Evolutionary conservation across 2,329 filamentous ascomycete species (phyloP), one percentile per base, ranked within the genome.

Genomic region (Aspergillus ochraceoroseus): DNA sequence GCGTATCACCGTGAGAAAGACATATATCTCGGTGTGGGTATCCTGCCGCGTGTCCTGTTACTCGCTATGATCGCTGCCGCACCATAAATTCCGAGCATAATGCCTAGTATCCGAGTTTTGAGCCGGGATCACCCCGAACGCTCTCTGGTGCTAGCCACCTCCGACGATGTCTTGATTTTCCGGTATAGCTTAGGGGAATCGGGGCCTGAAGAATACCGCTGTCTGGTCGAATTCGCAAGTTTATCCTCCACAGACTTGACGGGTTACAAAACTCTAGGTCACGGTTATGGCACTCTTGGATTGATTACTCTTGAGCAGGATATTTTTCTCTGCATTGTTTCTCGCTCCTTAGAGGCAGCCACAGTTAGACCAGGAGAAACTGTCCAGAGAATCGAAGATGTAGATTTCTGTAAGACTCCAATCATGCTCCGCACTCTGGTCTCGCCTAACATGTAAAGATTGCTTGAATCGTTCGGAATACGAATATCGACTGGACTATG

Each of bases 321-420:
- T 69, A 82, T 95, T 9, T 96, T 96, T 62, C 72, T 96, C 11
- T 92, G 88, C 46, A 84, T 95, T 42, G 85, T 96, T 38, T 94
- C 85, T 18, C 79, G 81, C 31, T 84, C 87, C 25, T 76, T 79
- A 13, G 80, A 82, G 47, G 87, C 89, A 4, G 90, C 89, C 11
- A 87, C 80, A 1, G 76, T 95, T 32, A 76, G 88, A 32, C 88
- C 88, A 0, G 87, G 87, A 32, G 90, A 96, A 71, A 90, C 84
- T 3, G 83, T 95, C 15, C 85, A 92, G 67, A 82, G 82, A 63
- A 96, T 96, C 55, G 76, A 82, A 45, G 80, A 77, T 13, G 90
- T 95, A 43, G 86, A 92, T 51, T 96, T 96, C 63, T 79, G 74
- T 77, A 59, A 49, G 68, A 36, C 22, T 53, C 32, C 38, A 22